Base-by-base conservation (phyloP, 768 basidiomycete species). In the Pholiota conissans region DNA sequence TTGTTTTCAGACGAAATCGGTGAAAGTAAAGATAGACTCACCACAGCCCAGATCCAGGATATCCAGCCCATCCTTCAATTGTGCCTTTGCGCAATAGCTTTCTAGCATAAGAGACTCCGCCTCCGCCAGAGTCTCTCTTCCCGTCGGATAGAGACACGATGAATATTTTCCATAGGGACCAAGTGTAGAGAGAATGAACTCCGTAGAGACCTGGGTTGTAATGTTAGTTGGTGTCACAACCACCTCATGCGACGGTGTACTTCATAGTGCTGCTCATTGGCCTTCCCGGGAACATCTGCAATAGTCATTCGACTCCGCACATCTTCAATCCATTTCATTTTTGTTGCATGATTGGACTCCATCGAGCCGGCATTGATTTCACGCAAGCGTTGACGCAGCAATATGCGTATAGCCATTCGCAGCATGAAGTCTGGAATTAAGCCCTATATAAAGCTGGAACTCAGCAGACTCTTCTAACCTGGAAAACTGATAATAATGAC, bases 211-310 rank as follows among this genome's bases (percentile, higher is more conserved):
- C 84, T 85, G 37, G 22, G 42, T 32, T 20, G 45, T 20, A 51
- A 29, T 7, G 42, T 29, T 48, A 46, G 52, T 37, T 27, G 39
- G 2, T 39, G n/a, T 28, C 11, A 37, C 29, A 22, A 22, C 0
- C 42, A 29, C 39, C 48, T 26, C 55, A 24, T 30, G 20, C 14
- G 32, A 5, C 34, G 27, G 68, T 69, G 62, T 56, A 86, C 87
- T 74, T 90, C 87, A 68, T 90, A 90, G 64, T 90, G 87, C 67
- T 89, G 88, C 65, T 89, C 84, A 61, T 90, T 90, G 18, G 87
- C 88, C 65, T 85, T 86, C 35, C 83, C 79, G 0, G 86, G 80
- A 10, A 81, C 76, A 58, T 83, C 84, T 3, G 87, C 86, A 57
- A 89, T 88, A 27, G 74, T 77, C 3, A 61, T 65, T 14, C 82